These are phyloP conservation scores for Balakata baccata DNA, from an alignment of 345 rosid genomes.

Conservation along the genomic window DNA sequence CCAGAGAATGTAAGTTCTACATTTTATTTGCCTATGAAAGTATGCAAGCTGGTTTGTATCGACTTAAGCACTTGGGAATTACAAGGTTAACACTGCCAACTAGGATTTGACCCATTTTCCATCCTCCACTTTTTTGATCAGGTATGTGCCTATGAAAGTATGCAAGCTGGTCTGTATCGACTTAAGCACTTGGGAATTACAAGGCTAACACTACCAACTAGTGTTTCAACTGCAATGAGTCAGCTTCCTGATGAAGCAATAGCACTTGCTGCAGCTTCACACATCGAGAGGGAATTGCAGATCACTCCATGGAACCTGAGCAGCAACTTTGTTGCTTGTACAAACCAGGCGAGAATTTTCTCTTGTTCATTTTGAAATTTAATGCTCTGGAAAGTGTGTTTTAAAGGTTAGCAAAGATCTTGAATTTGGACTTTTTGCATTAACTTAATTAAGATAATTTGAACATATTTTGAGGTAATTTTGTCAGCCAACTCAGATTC, in stretches of 20 bases:
- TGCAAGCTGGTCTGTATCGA: slow-evolving; percentile 89
- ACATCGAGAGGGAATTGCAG: slow-evolving; percentile 92
- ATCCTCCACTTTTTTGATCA: slow-evolving; percentile 19
- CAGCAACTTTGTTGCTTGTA: slow-evolving; percentile 90
- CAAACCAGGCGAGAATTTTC: slow-evolving; percentile 61
- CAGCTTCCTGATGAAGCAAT: slow-evolving; percentile 95
- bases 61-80: slow-evolving; percentile 91
- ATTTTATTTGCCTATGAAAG: slow-evolving; percentile 56
- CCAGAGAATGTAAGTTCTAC: slow-evolving; percentile 80
- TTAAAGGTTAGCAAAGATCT: background rate
- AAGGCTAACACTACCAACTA: slow-evolving; percentile 64
- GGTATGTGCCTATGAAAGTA: slow-evolving; percentile 97
- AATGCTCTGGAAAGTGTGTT: background rate
- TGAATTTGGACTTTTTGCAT: background rate
- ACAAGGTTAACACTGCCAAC: slow-evolving; percentile 66
- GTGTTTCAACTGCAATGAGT: slow-evolving; percentile 77
- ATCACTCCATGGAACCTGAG: slow-evolving; percentile 97
- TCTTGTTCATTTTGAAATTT: slow-evolving; percentile 14
- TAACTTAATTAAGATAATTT: background rate
- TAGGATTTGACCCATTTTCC: slow-evolving; percentile 52
- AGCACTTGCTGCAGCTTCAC: slow-evolving; percentile 96
- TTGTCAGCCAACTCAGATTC: background rate
- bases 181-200: slow-evolving; percentile 92
- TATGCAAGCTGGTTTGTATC: slow-evolving; percentile 91
- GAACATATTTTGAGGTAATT: background rate